Conservation (phyloP, 148 eudicot genomes). For the Vaccinium myrtillus region DNA sequence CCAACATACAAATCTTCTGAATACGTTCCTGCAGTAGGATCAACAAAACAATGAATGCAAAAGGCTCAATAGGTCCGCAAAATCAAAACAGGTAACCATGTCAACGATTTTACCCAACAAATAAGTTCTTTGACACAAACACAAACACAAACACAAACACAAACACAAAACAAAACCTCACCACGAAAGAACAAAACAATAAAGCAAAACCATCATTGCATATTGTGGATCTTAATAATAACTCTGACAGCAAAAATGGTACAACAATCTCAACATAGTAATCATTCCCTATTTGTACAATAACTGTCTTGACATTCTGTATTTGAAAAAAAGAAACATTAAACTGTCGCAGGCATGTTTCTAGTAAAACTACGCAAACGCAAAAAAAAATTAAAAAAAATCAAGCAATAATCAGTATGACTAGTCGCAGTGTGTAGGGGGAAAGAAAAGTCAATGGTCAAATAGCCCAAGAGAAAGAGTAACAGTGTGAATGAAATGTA, state of each 20-base stretch:
- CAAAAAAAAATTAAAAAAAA: background rate
- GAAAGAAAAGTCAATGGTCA: background rate
- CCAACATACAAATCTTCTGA: background rate
- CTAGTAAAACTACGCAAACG: background rate
- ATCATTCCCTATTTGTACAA: background rate
- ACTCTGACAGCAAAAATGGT: background rate
- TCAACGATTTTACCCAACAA: slow-evolving; percentile 2
- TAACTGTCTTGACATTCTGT: background rate
- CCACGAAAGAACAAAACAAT: background rate
- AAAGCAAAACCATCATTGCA: background rate
- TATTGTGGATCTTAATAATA: background rate
- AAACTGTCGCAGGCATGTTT: background rate
- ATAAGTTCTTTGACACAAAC: background rate
- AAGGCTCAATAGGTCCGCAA: background rate
- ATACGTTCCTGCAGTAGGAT: background rate
- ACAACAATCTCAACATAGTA: slow-evolving; percentile 1
- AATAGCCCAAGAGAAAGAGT: background rate
- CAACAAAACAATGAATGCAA: background rate
- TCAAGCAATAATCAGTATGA: background rate
- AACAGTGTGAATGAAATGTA: slow-evolving; percentile 18
- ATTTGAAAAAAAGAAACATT: background rate
- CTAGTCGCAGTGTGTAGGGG: background rate
- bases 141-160: background rate
- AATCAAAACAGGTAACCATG: background rate
- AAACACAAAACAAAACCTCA: background rate